Evolutionary conservation across 2,329 filamentous ascomycete species (phyloP).

Genomic region (Boeremia lycopersici): DNA sequence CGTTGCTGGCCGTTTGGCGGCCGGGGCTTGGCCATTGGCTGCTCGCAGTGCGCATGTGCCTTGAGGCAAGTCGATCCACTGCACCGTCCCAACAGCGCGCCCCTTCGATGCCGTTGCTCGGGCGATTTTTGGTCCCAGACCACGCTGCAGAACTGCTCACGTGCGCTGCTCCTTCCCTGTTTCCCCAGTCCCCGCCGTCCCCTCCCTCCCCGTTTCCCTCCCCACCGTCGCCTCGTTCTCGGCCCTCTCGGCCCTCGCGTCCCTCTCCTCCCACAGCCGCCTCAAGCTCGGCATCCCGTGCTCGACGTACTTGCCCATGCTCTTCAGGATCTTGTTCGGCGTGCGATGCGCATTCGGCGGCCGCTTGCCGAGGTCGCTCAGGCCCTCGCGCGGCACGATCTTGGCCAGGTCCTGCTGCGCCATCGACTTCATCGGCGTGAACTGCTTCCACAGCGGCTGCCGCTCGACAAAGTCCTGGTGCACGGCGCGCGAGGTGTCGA

Average conservation of each 20-base stretch:
- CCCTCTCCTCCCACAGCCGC: slow-evolving; percentile 35
- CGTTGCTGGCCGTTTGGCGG: too few species aligned
- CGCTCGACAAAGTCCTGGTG: slow-evolving; percentile 52
- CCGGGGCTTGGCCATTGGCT: too few species aligned
- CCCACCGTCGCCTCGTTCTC: neutral
- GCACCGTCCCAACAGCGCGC: too few species aligned
- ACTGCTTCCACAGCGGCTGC: slow-evolving; percentile 43
- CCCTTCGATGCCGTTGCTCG: too few species aligned
- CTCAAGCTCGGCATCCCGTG: slow-evolving; percentile 40
- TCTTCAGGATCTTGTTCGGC: slow-evolving; percentile 36
- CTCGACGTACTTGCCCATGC: slow-evolving; percentile 30
- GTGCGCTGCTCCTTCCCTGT: too few species aligned
- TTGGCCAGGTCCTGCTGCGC: slow-evolving; percentile 48
- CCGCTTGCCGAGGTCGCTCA: slow-evolving; percentile 50
- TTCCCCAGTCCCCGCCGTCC: neutral
- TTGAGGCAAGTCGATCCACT: too few species aligned
- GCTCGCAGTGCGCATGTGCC: too few species aligned
- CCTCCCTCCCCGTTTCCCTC: neutral
- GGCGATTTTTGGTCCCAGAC: too few species aligned
- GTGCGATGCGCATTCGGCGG: slow-evolving; percentile 43
- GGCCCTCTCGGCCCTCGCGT: neutral
- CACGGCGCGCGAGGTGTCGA: slow-evolving; percentile 47
- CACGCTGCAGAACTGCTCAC: too few species aligned
- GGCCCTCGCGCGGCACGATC: slow-evolving; percentile 48
- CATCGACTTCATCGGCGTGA: slow-evolving; percentile 38